Evolutionary conservation across 768 basidiomycete genomes (phyloP).

Genomic region (Pleurotus tuber-regium): DNA sequence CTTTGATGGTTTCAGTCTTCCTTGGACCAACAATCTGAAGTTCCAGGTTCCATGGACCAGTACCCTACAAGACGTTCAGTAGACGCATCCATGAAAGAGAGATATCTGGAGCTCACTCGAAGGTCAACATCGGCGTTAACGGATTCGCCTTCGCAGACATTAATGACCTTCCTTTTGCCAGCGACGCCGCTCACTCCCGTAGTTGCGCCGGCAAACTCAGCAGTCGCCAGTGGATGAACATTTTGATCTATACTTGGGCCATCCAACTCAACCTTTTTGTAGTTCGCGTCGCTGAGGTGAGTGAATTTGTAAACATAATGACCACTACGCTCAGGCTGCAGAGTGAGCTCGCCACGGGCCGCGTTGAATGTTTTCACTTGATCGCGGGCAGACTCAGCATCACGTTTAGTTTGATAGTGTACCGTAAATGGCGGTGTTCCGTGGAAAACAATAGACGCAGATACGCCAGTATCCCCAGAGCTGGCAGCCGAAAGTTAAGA

Average conservation of each 20-base stretch:
- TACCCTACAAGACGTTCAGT: conserved; percentile 52
- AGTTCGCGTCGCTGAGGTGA: conserved; percentile 80
- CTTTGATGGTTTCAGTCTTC: conserved; percentile 54
- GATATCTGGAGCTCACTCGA: conserved; percentile 44
- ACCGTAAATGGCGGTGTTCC: conserved; percentile 90
- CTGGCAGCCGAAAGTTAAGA: conserved; percentile 35
- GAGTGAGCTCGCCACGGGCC: conserved; percentile 77
- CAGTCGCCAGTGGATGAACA: conserved; percentile 85
- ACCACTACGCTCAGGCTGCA: conserved; percentile 88
- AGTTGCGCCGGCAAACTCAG: conserved; percentile 53
- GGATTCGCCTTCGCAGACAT: conserved; percentile 74
- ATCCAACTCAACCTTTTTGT: conserved; percentile 69
- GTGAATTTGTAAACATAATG: conserved; percentile 84
- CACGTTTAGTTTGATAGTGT: conserved; percentile 70
- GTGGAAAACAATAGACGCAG: conserved; percentile 80
- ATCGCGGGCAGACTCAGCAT: conserved; percentile 63
- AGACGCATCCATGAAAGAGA: background rate
- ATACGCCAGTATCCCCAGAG: conserved; percentile 90
- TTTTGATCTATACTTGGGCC: conserved; percentile 82
- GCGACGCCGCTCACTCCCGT: conserved; percentile 30
- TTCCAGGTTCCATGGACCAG: conserved; percentile 86
- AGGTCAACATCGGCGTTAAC: conserved; percentile 83
- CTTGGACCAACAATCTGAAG: conserved; percentile 77
- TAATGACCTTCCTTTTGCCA: conserved; percentile 54
- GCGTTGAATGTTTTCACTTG: conserved; percentile 55